A percentile compares a stretch with the other conserved stretches of the same genome.
Evolutionary conservation across 768 basidiomycete species (phyloP).

Genomic region (Leccinum broughii): DNA sequence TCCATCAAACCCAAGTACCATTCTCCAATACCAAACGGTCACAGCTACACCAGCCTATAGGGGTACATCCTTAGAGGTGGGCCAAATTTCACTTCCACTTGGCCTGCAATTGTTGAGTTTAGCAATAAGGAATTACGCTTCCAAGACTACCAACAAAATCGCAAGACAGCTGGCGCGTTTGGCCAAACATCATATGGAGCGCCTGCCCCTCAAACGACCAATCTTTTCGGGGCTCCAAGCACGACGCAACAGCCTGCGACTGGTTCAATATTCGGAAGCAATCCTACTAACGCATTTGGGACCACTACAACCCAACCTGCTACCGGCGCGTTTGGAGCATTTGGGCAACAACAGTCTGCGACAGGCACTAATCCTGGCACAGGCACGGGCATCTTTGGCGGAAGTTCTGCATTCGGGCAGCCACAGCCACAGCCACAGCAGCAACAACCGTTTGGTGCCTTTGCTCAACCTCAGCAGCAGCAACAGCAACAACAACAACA

Average conservation of each 20-base stretch:
- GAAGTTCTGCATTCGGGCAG: conserved; percentile 41
- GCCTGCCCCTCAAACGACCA: conserved; percentile 27
- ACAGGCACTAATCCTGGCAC: conserved; percentile 24
- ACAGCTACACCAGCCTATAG: conserved; percentile 77
- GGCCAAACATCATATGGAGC: conserved; percentile 42
- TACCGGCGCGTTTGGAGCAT: conserved; percentile 33
- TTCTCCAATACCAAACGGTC: conserved; percentile 79
- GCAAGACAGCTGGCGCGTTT: conserved; percentile 71
- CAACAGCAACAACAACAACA: background rate
- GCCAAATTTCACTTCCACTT: conserved; percentile 10
- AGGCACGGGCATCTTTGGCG: conserved; percentile 45
- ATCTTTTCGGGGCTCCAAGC: conserved; percentile 28
- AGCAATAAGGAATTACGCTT: conserved; percentile 61
- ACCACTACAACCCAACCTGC: conserved; percentile 26
- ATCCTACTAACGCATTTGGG: conserved; percentile 25
- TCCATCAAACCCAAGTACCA: conserved; percentile 39
- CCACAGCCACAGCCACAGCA: conserved; percentile 17
- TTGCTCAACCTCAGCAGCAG: conserved; percentile 43
- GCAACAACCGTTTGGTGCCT: conserved; percentile 46
- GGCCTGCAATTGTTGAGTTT: background rate
- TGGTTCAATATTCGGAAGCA: conserved; percentile 33
- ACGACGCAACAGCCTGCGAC: conserved; percentile 31
- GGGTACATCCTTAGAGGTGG: conserved; percentile 75
- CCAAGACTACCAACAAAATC: conserved; percentile 74
- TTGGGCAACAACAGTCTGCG: conserved; percentile 39